phyloP scores from a whole-genome alignment of 2,329 filamentous ascomycete species.

The Penicillium sp. region DNA sequence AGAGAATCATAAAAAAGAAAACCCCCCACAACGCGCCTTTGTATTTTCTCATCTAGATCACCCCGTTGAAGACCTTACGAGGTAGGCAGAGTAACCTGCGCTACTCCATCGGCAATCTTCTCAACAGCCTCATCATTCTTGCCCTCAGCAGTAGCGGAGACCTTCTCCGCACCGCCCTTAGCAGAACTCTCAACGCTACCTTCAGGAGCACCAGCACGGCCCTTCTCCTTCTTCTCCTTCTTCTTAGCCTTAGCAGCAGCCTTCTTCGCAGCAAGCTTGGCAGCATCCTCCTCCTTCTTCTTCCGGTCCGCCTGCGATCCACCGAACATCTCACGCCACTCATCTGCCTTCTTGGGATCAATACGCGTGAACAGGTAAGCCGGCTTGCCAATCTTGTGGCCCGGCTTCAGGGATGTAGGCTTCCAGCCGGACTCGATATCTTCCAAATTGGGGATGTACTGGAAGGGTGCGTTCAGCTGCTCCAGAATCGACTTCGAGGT shows the following conservation, averaged over 20 bases:
- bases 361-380: conserved; percentile 81
- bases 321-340: conserved; percentile 76
- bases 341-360: conserved; percentile 73
- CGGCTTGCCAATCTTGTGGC: conserved; percentile 78
- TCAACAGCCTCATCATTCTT: conserved; percentile 37
- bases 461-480: conserved; percentile 65
- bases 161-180: conserved; percentile 34
- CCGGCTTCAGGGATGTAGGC: conserved; percentile 58
- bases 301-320: conserved; percentile 65
- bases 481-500: conserved; percentile 71
- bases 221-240: conserved; percentile 39
- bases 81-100: conserved; percentile 43
- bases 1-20: conserved; percentile 2
- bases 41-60: not conserved
- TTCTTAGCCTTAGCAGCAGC: conserved; percentile 37
- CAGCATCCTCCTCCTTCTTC: conserved; percentile 61
- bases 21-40: conserved; percentile 1
- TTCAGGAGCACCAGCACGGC: conserved; percentile 21
- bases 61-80: conserved; percentile 17
- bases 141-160: conserved; percentile 22
- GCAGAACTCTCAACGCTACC: conserved; percentile 36
- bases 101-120: conserved; percentile 43
- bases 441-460: conserved; percentile 57
- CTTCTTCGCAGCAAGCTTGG: conserved; percentile 40
- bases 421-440: conserved; percentile 60